Conservation (phyloP, 345 rosid species). For the Melaleuca quinquenervia region DNA sequence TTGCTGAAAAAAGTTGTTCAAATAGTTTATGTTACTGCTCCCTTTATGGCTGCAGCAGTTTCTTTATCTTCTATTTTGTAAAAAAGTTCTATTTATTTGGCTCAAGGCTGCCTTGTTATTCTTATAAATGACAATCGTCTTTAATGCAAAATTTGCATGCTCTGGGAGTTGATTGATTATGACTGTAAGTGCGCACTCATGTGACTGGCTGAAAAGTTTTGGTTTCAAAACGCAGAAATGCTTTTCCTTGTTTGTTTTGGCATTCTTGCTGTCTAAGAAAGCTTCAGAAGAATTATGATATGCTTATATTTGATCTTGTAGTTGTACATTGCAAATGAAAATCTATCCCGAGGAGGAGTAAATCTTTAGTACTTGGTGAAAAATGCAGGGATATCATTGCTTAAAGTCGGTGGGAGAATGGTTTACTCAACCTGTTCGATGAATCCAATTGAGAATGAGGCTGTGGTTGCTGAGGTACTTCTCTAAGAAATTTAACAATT, state of each 20-base stretch:
- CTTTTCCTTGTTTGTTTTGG: not conserved
- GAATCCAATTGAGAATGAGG: conserved; percentile 97
- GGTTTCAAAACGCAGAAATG: not conserved
- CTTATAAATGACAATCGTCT: not conserved
- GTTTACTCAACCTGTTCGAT: conserved; percentile 97
- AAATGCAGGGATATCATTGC: conserved; percentile 55
- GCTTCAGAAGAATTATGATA: not conserved
- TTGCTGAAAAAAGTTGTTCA: not conserved
- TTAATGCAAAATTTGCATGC: not conserved
- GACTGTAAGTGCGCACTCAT: not conserved
- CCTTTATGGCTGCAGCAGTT: not conserved
- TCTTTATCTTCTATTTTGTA: not conserved
- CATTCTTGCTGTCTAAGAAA: not conserved
- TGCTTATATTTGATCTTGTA: not conserved
- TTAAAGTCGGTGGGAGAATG: conserved; percentile 96
- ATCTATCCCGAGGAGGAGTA: not conserved
- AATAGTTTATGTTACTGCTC: not conserved
- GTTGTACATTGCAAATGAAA: not conserved
- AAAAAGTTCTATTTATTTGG: not conserved
- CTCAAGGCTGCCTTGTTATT: not conserved
- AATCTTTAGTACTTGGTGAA: not conserved
- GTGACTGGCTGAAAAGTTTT: not conserved
- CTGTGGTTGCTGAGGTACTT: conserved; percentile 89
- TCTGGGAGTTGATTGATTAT: not conserved
- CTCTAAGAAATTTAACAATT: not conserved